Conservation (phyloP, 164 flowering plant genomes). For the Cinnamomum chago region DNA sequence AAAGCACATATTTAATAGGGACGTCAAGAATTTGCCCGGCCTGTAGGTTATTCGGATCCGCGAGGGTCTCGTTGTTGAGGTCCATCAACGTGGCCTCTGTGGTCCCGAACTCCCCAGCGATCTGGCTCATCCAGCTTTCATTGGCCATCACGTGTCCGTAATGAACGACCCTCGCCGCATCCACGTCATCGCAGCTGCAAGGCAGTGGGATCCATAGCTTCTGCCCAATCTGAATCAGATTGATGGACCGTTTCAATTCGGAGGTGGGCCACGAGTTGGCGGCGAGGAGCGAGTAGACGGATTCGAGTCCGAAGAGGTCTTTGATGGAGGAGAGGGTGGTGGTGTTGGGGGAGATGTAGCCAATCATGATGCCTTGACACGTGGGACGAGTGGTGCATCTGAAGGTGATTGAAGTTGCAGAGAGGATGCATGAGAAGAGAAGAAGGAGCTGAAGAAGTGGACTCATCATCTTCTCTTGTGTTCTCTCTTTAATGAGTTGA, state of each 20-base stretch:
- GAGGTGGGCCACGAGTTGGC: conserved; percentile 53
- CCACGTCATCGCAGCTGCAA: conserved; percentile 72
- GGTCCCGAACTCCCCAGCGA: conserved; percentile 45
- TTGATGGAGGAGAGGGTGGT: conserved; percentile 45
- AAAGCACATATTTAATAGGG: conserved; percentile 50
- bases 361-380: conserved; percentile 53
- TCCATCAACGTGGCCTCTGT: conserved; percentile 26
- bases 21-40: conserved; percentile 65
- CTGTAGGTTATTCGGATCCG: conserved; percentile 25
- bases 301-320: conserved; percentile 41
- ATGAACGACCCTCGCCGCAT: conserved; percentile 45
- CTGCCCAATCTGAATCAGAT: conserved; percentile 36
- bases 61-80: conserved; percentile 31
- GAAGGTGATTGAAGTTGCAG: conserved; percentile 26
- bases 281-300: conserved; percentile 45
- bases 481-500: not conserved
- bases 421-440: conserved; percentile 7
- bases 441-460: conserved; percentile 1
- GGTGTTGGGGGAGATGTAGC: conserved; percentile 47
- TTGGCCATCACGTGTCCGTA: conserved; percentile 52
- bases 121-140: conserved; percentile 40
- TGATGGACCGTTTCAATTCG: conserved; percentile 25
- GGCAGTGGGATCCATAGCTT: conserved; percentile 68
- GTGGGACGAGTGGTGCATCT: conserved; percentile 30
- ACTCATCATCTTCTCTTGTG: no score